Percentiles rank a stretch among this genome's conserved stretches.
These are phyloP conservation scores for Mycena rebaudengoi DNA, from an alignment of 768 basidiomycete species.

Conservation along the genomic window DNA sequence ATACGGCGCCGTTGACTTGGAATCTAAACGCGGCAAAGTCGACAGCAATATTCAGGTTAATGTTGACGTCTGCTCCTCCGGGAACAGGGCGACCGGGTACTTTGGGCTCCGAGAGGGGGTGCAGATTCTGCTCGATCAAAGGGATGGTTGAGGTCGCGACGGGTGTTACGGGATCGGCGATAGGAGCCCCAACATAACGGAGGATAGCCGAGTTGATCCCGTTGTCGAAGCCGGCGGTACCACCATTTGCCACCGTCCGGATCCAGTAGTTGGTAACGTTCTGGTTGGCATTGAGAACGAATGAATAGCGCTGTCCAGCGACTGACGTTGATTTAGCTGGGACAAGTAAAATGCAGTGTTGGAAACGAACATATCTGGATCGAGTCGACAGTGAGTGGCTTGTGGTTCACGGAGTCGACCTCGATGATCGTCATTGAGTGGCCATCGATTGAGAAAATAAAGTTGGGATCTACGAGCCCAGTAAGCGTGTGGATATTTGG, in stretches of 20 bases:
- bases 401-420: slow-evolving; percentile 44
- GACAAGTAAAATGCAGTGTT: slow-evolving; percentile 45
- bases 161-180: slow-evolving; percentile 31
- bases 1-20: neutral
- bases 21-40: neutral
- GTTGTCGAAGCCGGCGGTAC: slow-evolving; percentile 39
- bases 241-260: slow-evolving; percentile 30
- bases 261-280: slow-evolving; percentile 53
- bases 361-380: slow-evolving; percentile 46
- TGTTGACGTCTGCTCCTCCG: slow-evolving; percentile 11
- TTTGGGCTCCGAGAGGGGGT: slow-evolving; percentile 32
- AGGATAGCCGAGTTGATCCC: slow-evolving; percentile 61
- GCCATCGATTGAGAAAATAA: slow-evolving; percentile 36
- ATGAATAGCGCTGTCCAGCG: slow-evolving; percentile 53
- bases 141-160: slow-evolving; percentile 29
- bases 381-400: slow-evolving; percentile 47
- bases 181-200: slow-evolving; percentile 53
- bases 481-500: no score
- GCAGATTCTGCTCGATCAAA: slow-evolving; percentile 50
- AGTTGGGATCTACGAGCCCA: slow-evolving; percentile 31
- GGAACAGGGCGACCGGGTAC: slow-evolving; percentile 39
- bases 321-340: slow-evolving; percentile 46
- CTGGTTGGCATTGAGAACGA: slow-evolving; percentile 49
- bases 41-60: slow-evolving; percentile 4
- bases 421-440: slow-evolving; percentile 42